Percentiles rank a stretch among this genome's conserved stretches.
Evolutionary conservation across 1,284 basidiomycete genomes (phyloP).

Genomic region (Hemileia vastatrix): DNA sequence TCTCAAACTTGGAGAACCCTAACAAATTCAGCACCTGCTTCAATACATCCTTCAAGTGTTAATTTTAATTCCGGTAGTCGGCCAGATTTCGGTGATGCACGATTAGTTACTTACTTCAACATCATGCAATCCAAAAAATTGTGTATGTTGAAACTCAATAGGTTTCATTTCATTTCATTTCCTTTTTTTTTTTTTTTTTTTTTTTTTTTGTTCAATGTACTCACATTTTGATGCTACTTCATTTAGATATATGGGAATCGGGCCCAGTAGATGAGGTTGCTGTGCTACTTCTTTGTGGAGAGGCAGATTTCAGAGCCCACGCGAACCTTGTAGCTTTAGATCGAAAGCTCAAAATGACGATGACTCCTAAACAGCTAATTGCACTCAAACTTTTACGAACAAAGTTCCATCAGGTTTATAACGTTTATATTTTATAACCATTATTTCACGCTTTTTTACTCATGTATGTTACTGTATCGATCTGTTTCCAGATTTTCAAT

Average conservation of each 20-base stretch:
- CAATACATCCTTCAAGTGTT: slow-evolving; percentile 86
- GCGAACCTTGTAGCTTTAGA: slow-evolving; percentile 33
- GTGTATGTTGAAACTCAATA: slow-evolving; percentile 44
- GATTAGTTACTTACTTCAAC: slow-evolving; percentile 76
- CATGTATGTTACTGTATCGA: not conserved
- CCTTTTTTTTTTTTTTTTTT: not conserved
- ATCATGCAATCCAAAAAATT: slow-evolving; percentile 85
- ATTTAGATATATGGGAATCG: slow-evolving; percentile 77
- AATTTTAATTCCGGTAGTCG: slow-evolving; percentile 56
- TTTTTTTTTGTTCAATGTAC: not conserved
- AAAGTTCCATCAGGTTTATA: slow-evolving; percentile 20
- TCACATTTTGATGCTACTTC: not conserved
- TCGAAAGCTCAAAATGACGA: slow-evolving; percentile 25
- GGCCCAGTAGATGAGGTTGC: slow-evolving; percentile 77
- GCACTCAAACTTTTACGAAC: slow-evolving; percentile 18
- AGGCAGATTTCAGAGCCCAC: slow-evolving; percentile 62
- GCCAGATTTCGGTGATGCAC: slow-evolving; percentile 59
- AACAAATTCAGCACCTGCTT: slow-evolving; percentile 69
- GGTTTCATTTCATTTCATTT: not conserved
- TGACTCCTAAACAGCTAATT: slow-evolving; percentile 18
- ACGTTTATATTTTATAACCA: not conserved
- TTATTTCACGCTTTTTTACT: not conserved
- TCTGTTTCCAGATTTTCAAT: slow-evolving; percentile 10
- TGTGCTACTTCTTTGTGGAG: slow-evolving; percentile 77
- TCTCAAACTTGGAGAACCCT: slow-evolving; percentile 59